Base-by-base conservation (phyloP, 371 early-diverging fungal species). In the Actinomucor elegans region DNA sequence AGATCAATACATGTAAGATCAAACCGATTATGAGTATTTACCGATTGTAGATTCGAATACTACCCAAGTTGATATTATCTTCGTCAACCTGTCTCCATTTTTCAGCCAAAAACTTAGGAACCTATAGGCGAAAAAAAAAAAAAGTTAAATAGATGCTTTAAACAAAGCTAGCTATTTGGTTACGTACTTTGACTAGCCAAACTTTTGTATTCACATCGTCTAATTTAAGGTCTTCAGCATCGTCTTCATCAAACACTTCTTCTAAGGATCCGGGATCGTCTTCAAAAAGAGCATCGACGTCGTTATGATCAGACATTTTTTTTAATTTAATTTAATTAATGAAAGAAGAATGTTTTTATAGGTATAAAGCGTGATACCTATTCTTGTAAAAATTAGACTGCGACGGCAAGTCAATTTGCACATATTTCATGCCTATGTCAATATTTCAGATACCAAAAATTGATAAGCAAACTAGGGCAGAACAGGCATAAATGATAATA, bases 81-180 rank as follows among this genome's bases (percentile, higher is more conserved):
- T 87, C 73, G 44, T 83, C 84, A 5, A 88, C 63, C 27, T 69
- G 56, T 18, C 67, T 73, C 96, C 96, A 96, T 53, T 81, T 81
- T 12, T 93, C 86, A 4, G 91, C 90, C 38, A 96, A 66, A 59
- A 94, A 96, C 51, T 79, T 79, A 2, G 97, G 97, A 9, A 85
- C 72, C 85, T 82, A 55, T 33, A 14, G 0, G 0, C 10, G 7
- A 21, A 33, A 37, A 9, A 36, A 27, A 43, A n/a, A 23, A n/a
- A 26, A 48, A 15, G 17, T 15, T 17, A 45, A 38, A 7, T 29
- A n/a, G n/a, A n/a, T n/a, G n/a, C n/a, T n/a, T n/a, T n/a, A n/a
- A n/a, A n/a, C n/a, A n/a, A n/a, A n/a, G n/a, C n/a, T n/a, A n/a
- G n/a, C n/a, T n/a, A n/a, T n/a, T 29, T 14, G 3, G 12, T 29